Evolutionary conservation across 352 stramenopile species (phyloP).

Genomic region (Pythium guiyangense): DNA sequence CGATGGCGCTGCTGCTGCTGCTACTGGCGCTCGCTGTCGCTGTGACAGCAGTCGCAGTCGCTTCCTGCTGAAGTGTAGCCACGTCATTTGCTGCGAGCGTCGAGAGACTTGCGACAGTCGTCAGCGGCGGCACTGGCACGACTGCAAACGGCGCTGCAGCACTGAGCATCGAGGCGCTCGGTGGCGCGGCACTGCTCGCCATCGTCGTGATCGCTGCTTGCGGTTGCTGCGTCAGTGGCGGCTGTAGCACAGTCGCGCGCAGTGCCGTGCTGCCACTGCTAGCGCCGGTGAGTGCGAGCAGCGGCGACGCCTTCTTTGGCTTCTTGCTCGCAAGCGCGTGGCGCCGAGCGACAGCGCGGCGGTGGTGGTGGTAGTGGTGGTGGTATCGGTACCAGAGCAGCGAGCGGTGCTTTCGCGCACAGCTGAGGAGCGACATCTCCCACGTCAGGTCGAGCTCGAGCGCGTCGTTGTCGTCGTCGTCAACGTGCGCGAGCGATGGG

Average conservation of each 20-base stretch:
- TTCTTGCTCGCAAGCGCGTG: constrained; percentile 16
- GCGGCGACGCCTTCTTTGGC: constrained; percentile 5
- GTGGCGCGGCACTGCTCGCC: background rate
- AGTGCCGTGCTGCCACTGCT: constrained; percentile 9
- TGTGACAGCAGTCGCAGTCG: background rate
- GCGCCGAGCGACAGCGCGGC: constrained; percentile 28
- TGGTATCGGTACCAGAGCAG: constrained; percentile 42
- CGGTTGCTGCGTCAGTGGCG: background rate
- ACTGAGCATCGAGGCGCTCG: background rate
- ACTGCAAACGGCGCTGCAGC: background rate
- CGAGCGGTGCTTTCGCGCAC: constrained; percentile 42
- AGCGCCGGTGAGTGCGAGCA: constrained; percentile 4
- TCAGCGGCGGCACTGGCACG: constrained; percentile 5
- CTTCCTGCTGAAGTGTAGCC: background rate
- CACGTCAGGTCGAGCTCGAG: constrained; percentile 33
- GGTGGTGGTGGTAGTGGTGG: background rate
- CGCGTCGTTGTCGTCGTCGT: constrained; percentile 28
- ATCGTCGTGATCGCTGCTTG: background rate
- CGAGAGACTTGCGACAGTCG: constrained; percentile 6
- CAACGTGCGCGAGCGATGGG: background rate
- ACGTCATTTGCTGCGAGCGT: constrained; percentile 5
- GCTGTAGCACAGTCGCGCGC: background rate
- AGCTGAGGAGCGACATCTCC: constrained; percentile 62
- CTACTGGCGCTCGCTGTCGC: background rate
- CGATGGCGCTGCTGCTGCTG: background rate